Conservation (phyloP, 345 rosid genomes). For the Murraya paniculata region DNA sequence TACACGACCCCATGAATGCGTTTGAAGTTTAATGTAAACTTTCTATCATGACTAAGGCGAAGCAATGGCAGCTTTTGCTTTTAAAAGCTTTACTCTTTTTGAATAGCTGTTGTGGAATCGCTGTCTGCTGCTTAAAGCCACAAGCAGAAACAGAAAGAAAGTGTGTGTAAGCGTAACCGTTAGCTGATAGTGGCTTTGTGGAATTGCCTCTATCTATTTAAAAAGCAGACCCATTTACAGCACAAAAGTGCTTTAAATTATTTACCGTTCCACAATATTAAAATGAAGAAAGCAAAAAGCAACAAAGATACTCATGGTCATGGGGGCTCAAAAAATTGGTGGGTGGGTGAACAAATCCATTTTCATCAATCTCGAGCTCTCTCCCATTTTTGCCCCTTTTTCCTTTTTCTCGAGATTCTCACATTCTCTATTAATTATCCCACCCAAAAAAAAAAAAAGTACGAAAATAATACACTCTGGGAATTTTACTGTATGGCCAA, state of each 20-base stretch:
- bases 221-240: conserved; percentile 27
- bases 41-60: not conserved
- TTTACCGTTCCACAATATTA: conserved; percentile 2
- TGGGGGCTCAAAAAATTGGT: not conserved
- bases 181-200: conserved; percentile 26
- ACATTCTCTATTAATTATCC: conserved; percentile 40
- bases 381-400: not conserved
- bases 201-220: conserved; percentile 35
- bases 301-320: conserved; percentile 10
- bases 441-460: not conserved
- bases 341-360: conserved; percentile 40
- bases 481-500: conserved; percentile 41
- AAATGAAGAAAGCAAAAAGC: not conserved
- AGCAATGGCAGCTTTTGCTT: conserved; percentile 40
- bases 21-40: not conserved
- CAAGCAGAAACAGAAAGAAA: not conserved
- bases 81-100: conserved; percentile 27
- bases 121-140: conserved; percentile 17
- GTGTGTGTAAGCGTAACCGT: conserved; percentile 12
- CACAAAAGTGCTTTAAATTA: conserved; percentile 23
- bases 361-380: conserved; percentile 29
- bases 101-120: conserved; percentile 19
- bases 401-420: conserved; percentile 39
- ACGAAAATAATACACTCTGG: conserved; percentile 7
- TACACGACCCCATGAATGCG: not conserved